Evolutionary conservation across 2,329 filamentous ascomycete genomes (phyloP), one percentile per base, ranked within the genome.

Genomic region (Penicillium sp.): DNA sequence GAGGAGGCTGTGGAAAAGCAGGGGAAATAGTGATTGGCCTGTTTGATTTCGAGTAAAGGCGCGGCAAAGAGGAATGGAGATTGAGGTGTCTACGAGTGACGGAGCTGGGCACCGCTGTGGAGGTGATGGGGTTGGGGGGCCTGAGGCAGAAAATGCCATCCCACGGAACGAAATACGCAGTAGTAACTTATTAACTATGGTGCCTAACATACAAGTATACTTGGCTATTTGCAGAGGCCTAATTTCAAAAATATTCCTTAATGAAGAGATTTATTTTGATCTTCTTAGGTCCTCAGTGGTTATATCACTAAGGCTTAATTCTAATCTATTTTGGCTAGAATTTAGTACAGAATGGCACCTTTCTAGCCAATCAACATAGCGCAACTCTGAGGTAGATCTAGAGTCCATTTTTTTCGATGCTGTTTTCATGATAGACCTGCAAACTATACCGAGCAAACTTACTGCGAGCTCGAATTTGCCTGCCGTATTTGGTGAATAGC

Each of bases 401-500:
- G 4, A 40, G 36, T 9, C 62, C 62, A 30, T 58, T 50, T 47
- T 59, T 61, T 15, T 68, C 63, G 7, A 68, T 57, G 15, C 56
- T 60, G 36, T 64, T 62, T 34, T 65, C 60, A 23, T 57, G 41
- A 49, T 67, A 66, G 26, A 67, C 59, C 33, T 58, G 51, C 52
- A 65, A 40, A 39, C 63, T 68, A 43, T 71, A 64, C 32, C 59
- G 61, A 9, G 70, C 71, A 59, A 72, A 73, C 34, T 63, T 53
- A 56, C 69, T 75, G 32, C 63, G 52, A 29, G 63, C 56, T 15
- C 73, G 58, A 23, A 51, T 51, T 4, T 27, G 29, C 33, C 26
- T 51, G 12, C 48, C 48, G 18, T 51, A 51, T 7, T 36, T 33
- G 12, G 15, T 46, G 34, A 51, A 46, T n/a, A 51, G n/a, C 20